Evolutionary conservation across 805 yeast species (phyloP).

Genomic region (Metschnikowia amazonensis): DNA sequence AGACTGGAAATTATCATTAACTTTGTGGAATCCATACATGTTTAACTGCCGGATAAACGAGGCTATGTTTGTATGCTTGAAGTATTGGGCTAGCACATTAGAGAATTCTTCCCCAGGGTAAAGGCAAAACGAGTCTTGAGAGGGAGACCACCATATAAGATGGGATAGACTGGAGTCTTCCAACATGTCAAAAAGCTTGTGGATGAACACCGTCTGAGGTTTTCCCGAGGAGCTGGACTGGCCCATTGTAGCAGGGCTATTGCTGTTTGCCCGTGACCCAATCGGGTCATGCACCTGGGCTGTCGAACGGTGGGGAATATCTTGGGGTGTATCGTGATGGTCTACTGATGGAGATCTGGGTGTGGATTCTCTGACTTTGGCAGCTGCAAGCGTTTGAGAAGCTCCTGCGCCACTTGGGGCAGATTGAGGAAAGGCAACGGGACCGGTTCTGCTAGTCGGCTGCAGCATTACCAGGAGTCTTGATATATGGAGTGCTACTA

Average conservation of each 20-base stretch:
- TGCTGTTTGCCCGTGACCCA: slow-evolving; percentile 7
- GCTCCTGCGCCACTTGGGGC: not conserved
- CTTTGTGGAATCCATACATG: slow-evolving; percentile 47
- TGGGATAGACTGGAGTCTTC: slow-evolving; percentile 71
- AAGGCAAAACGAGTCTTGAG: slow-evolving; percentile 71
- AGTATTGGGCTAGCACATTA: slow-evolving; percentile 58
- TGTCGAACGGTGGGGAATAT: slow-evolving; percentile 1
- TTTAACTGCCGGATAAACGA: slow-evolving; percentile 41
- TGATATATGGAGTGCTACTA: not conserved
- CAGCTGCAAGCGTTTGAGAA: not conserved
- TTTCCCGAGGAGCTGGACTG: slow-evolving; percentile 20
- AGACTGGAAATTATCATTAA: slow-evolving; percentile 36
- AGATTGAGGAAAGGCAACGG: slow-evolving; percentile 4
- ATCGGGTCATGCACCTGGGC: slow-evolving; percentile 6
- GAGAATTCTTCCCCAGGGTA: slow-evolving; percentile 85
- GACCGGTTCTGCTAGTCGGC: slow-evolving; percentile 3
- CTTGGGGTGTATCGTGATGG: not conserved
- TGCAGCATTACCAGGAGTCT: slow-evolving; percentile 1
- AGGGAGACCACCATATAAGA: slow-evolving; percentile 80
- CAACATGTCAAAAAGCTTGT: slow-evolving; percentile 85
- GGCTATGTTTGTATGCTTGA: slow-evolving; percentile 44
- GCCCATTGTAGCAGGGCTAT: slow-evolving; percentile 10
- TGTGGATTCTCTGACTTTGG: slow-evolving; percentile 1
- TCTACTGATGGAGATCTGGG: slow-evolving; percentile 6
- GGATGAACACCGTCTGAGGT: slow-evolving; percentile 61